Evolutionary conservation across 352 stramenopile genomes (phyloP).

Genomic region (Pilasporangium apinafurcum): DNA sequence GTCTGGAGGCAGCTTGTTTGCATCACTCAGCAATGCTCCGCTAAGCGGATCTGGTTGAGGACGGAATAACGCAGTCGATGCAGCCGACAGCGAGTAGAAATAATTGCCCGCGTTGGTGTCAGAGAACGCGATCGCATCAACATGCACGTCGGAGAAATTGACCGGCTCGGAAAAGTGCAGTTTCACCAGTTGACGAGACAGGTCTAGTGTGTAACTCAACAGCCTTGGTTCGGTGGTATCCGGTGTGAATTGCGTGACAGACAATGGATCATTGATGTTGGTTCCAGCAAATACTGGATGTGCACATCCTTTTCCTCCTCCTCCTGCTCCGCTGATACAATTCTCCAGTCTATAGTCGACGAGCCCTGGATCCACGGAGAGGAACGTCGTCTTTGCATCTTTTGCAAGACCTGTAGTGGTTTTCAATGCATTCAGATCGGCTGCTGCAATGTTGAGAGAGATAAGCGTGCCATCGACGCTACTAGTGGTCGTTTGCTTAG

Average conservation of each 20-base stretch:
- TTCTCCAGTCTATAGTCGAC: constrained; percentile 45
- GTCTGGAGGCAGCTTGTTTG: constrained; percentile 46
- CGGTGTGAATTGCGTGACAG: constrained; percentile 27
- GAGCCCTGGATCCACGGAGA: constrained; percentile 18
- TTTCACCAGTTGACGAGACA: constrained; percentile 43
- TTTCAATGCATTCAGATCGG: constrained; percentile 49
- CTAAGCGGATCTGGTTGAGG: constrained; percentile 41
- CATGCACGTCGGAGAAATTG: constrained; percentile 19
- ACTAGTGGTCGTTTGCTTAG: constrained; percentile 21
- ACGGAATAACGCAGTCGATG: constrained; percentile 31
- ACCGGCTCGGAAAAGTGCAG: constrained; percentile 69
- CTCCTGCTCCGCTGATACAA: constrained; percentile 25
- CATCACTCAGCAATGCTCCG: constrained; percentile 29
- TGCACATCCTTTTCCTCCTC: constrained; percentile 19
- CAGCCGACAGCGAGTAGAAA: constrained; percentile 26
- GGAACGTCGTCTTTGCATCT: constrained; percentile 14
- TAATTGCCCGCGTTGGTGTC: constrained; percentile 24
- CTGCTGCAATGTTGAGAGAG: constrained; percentile 25
- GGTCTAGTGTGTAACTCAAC: constrained; percentile 53
- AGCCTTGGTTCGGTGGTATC: constrained; percentile 41
- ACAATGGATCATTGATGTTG: constrained; percentile 8
- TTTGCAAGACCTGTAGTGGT: constrained; percentile 19
- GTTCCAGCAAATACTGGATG: constrained; percentile 12
- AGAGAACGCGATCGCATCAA: constrained; percentile 34
- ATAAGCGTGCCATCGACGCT: constrained; percentile 35